These are phyloP conservation scores for Sequoiadendron giganteum DNA, from an alignment of 75 land plant species.

Conservation along the genomic window DNA sequence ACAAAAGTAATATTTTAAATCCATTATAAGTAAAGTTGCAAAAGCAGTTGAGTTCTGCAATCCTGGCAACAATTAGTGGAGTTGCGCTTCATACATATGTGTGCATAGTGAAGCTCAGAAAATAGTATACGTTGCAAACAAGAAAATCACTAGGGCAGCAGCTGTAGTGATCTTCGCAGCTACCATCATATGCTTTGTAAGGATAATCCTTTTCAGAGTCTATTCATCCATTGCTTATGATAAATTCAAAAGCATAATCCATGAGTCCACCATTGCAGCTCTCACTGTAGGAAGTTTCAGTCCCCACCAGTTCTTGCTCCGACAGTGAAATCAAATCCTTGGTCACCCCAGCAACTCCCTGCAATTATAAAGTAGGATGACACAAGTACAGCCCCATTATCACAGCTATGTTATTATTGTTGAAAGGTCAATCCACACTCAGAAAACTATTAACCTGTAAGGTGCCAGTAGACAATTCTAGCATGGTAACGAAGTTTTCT, in stretches of 20 bases:
- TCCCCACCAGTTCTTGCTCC: slow-evolving; percentile 43
- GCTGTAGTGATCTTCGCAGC: not conserved
- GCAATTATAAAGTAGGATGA: slow-evolving; percentile 8
- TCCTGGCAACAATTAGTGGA: too few species aligned
- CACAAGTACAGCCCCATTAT: too few species aligned
- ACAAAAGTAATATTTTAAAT: too few species aligned
- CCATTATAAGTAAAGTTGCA: too few species aligned
- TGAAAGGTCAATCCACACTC: not conserved
- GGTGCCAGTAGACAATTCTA: not conserved
- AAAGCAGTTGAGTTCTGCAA: too few species aligned
- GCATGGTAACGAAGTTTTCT: not conserved
- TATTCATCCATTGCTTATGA: slow-evolving; percentile 54
- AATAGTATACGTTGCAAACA: too few species aligned
- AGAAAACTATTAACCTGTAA: not conserved
- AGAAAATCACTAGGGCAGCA: too few species aligned
- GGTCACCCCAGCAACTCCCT: slow-evolving; percentile 67
- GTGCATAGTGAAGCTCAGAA: too few species aligned
- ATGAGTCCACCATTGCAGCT: slow-evolving; percentile 47
- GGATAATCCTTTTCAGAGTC: slow-evolving; percentile 53
- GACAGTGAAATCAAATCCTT: slow-evolving; percentile 32
- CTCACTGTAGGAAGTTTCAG: slow-evolving; percentile 33
- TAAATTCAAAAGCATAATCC: slow-evolving; percentile 50
- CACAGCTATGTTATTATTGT: not conserved
- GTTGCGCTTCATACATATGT: too few species aligned
- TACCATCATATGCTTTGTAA: slow-evolving; percentile 20